phyloP scores from a whole-genome alignment of 1,284 basidiomycete genomes.

The Cutaneotrichosporon spelunceum region DNA sequence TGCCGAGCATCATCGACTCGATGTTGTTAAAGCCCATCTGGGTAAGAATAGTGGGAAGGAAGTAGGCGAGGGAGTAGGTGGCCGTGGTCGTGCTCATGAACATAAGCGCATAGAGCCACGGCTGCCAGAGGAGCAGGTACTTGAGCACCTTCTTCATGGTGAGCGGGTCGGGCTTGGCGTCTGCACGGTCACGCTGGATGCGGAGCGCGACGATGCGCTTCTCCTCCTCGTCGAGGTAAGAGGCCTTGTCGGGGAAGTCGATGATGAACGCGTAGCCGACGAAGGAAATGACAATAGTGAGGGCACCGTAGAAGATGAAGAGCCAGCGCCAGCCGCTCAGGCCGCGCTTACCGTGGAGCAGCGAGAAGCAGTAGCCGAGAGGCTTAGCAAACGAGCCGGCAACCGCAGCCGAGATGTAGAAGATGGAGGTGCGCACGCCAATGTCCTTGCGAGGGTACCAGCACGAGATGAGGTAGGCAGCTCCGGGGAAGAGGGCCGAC shows the following conservation, averaged over 20 bases:
- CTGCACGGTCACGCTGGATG: constrained; percentile 32
- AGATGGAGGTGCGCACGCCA: constrained; percentile 44
- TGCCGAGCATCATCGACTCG: constrained; percentile 45
- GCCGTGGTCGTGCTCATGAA: constrained; percentile 40
- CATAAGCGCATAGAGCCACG: constrained; percentile 53
- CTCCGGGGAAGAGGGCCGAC: constrained; percentile 46
- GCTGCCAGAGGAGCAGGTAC: constrained; percentile 49
- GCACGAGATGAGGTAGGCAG: constrained; percentile 48
- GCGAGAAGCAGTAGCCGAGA: constrained; percentile 17
- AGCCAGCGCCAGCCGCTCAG: constrained; percentile 13
- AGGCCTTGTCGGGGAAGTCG: constrained; percentile 23
- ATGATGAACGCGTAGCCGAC: constrained; percentile 8
- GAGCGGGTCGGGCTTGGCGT: constrained; percentile 50
- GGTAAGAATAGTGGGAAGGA: constrained; percentile 51
- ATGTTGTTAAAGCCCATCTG: constrained; percentile 48
- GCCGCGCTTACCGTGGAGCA: constrained; percentile 12
- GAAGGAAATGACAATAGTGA: constrained; percentile 16
- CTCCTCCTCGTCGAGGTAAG: constrained; percentile 17
- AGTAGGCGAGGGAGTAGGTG: constrained; percentile 39
- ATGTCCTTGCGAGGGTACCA: constrained; percentile 55
- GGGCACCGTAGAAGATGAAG: constrained; percentile 16
- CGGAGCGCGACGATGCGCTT: constrained; percentile 10
- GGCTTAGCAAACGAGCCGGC: constrained; percentile 20
- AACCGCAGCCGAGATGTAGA: constrained; percentile 47
- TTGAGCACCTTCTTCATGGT: constrained; percentile 32